Evolutionary conservation across 345 rosid genomes (phyloP).

Genomic region (Eucalyptus viminalis): DNA sequence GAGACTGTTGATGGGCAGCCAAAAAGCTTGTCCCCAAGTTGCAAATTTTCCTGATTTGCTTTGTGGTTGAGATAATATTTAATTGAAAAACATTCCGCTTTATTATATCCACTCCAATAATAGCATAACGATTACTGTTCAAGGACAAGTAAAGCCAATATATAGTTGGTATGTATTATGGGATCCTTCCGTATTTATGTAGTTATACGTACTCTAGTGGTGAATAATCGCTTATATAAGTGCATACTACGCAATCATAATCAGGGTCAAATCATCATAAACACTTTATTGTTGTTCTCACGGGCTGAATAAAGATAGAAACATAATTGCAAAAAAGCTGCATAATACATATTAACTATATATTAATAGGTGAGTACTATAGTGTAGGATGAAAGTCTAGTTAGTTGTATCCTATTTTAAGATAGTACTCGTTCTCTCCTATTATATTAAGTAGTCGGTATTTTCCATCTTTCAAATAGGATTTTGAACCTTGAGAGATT

Average conservation of each 20-base stretch:
- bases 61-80: background rate
- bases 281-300: background rate
- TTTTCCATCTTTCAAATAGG: background rate
- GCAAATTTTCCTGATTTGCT: background rate
- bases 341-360: background rate
- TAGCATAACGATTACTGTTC: background rate
- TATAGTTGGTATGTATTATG: background rate
- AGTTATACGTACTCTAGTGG: background rate
- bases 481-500: background rate
- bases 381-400: background rate
- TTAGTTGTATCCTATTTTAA: background rate
- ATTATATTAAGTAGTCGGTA: background rate
- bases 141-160: background rate
- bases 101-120: background rate
- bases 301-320: background rate
- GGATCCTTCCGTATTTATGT: background rate
- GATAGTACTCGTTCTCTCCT: background rate
- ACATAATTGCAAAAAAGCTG: background rate
- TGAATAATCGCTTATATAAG: background rate
- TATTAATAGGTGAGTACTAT: background rate
- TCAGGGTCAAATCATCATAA: background rate
- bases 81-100: background rate
- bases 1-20: background rate
- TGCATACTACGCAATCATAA: background rate
- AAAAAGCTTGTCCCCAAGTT: background rate